Percentiles rank a stretch among this genome's conserved stretches.
Evolutionary conservation across 805 yeast species (phyloP).

Genomic region (Tetrapisispora nanseiensis): DNA sequence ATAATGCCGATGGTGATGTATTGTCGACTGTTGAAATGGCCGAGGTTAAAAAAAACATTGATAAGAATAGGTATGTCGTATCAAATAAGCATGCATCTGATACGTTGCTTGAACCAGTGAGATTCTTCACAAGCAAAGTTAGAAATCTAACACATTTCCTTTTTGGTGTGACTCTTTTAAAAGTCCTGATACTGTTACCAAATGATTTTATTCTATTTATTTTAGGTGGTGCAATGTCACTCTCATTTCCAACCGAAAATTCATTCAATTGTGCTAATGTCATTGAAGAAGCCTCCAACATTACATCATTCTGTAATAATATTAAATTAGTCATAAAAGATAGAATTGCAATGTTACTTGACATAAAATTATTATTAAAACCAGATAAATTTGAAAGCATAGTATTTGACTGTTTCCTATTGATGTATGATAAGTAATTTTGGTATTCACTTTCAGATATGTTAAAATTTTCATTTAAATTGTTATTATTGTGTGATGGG

Average conservation of each 20-base stretch:
- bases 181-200: slow-evolving; percentile 17
- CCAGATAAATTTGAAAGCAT: not conserved
- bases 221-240: not conserved
- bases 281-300: not conserved
- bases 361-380: not conserved
- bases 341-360: not conserved
- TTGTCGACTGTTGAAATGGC: slow-evolving; percentile 6
- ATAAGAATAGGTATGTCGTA: slow-evolving; percentile 9
- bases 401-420: not conserved
- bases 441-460: not conserved
- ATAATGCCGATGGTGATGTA: slow-evolving; percentile 8
- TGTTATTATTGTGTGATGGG: not conserved
- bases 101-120: slow-evolving; percentile 10
- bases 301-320: not conserved
- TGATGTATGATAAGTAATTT: not conserved
- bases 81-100: slow-evolving; percentile 15
- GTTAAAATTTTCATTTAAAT: not conserved
- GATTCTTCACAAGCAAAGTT: slow-evolving; percentile 10
- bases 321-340: not conserved
- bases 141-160: slow-evolving; percentile 13
- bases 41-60: slow-evolving; percentile 9
- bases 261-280: not conserved
- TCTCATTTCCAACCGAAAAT: not conserved
- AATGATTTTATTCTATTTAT: not conserved
- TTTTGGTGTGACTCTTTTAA: slow-evolving; percentile 10